These are phyloP conservation scores for Oemleria cerasiformis DNA, from an alignment of 306 rosid species.

Conservation along the genomic window DNA sequence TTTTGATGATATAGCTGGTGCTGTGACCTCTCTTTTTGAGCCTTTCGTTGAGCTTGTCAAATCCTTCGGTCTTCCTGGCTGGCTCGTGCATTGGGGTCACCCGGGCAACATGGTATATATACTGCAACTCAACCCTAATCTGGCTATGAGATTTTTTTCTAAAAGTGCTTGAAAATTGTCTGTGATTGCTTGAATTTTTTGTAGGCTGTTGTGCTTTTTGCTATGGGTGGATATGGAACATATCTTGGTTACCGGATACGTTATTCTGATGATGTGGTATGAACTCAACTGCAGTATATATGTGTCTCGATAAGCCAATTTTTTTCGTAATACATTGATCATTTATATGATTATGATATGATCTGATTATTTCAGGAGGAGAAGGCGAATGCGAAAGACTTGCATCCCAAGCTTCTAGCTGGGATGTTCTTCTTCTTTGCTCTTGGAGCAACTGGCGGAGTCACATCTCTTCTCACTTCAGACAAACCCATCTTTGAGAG, in stretches of 20 bases:
- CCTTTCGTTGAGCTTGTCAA: slow-evolving; percentile 78
- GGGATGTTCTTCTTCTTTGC: slow-evolving; percentile 98
- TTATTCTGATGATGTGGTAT: slow-evolving; percentile 65
- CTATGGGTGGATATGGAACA: slow-evolving; percentile 98
- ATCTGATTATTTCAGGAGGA: slow-evolving; percentile 53
- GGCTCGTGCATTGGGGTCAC: slow-evolving; percentile 98
- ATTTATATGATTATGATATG: background rate
- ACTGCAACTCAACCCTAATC: too few species aligned
- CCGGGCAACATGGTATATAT: slow-evolving; percentile 74
- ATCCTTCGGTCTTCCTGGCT: slow-evolving; percentile 65
- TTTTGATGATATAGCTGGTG: slow-evolving; percentile 48
- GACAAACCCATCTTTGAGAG: slow-evolving; percentile 85
- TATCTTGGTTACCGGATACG: slow-evolving; percentile 86
- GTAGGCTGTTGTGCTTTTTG: slow-evolving; percentile 90
- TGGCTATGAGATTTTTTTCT: background rate
- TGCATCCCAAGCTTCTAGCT: slow-evolving; percentile 89
- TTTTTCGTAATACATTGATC: background rate
- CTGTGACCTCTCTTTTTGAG: slow-evolving; percentile 49
- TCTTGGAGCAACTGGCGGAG: slow-evolving; percentile 91
- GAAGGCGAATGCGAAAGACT: slow-evolving; percentile 86
- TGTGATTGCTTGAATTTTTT: background rate
- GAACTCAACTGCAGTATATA: background rate
- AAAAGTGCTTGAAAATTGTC: background rate
- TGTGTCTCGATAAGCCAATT: background rate
- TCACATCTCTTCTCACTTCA: slow-evolving; percentile 77